phyloP scores from a whole-genome alignment of 352 stramenopile genomes.

The Globisporangium alternatum region DNA sequence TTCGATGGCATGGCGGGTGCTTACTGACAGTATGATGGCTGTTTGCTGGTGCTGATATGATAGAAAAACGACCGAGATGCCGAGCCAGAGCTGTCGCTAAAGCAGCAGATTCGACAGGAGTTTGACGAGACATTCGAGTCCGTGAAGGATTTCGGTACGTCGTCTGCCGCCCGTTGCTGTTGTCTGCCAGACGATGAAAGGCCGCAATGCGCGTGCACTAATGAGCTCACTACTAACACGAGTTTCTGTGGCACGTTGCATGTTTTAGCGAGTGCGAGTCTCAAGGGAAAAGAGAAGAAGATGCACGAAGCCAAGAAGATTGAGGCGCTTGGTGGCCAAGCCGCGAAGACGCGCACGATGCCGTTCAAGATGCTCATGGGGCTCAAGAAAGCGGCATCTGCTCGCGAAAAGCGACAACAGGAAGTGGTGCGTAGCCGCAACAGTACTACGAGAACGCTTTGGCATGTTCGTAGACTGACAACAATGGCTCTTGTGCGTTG shows the following conservation, averaged over 20 bases:
- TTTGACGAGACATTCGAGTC: slow-evolving; percentile 73
- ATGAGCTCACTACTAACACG: not conserved
- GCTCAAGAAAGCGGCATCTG: slow-evolving; percentile 59
- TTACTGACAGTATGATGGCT: not conserved
- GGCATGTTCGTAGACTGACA: not conserved
- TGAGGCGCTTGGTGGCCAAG: slow-evolving; percentile 64
- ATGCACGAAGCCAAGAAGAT: slow-evolving; percentile 68
- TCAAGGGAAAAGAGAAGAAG: slow-evolving; percentile 84
- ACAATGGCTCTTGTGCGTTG: not conserved
- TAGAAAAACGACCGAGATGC: slow-evolving; percentile 30
- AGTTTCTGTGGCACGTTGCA: not conserved
- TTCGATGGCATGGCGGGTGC: not conserved
- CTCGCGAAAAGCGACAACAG: slow-evolving; percentile 51
- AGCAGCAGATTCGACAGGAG: slow-evolving; percentile 72
- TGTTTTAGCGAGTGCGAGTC: slow-evolving; percentile 35
- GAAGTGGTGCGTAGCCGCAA: slow-evolving; percentile 38
- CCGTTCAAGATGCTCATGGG: slow-evolving; percentile 77
- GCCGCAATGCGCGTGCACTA: not conserved
- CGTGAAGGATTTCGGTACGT: slow-evolving; percentile 66
- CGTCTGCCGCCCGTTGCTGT: slow-evolving; percentile 3
- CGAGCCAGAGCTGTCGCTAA: slow-evolving; percentile 40
- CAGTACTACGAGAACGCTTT: not conserved
- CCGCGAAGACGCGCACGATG: slow-evolving; percentile 45
- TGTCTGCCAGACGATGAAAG: no score
- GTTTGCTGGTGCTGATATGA: slow-evolving; percentile 16